phyloP scores from a whole-genome alignment of 2,329 filamentous ascomycete species.

The Huntiella omanensis region DNA sequence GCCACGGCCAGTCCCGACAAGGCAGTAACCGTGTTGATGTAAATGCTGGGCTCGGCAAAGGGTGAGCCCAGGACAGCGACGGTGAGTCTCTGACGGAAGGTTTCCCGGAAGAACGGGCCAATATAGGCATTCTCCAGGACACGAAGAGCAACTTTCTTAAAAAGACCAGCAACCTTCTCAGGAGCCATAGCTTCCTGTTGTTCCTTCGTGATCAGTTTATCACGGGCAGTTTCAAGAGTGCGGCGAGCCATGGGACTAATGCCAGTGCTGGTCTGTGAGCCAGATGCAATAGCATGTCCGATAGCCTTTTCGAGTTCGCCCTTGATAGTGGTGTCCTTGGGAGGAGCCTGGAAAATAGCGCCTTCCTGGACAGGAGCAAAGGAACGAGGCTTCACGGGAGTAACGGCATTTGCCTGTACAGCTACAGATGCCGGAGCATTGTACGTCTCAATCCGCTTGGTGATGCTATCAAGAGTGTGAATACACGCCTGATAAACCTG shows the following conservation, averaged over 20 bases:
- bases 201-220: constrained; percentile 30
- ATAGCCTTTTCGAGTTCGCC: constrained; percentile 28
- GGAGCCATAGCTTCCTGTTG: constrained; percentile 34
- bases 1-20: constrained; percentile 50
- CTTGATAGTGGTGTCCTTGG: constrained; percentile 21
- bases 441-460: constrained; percentile 40
- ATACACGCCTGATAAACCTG: constrained; percentile 57
- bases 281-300: constrained; percentile 24
- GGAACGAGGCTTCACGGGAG: constrained; percentile 17
- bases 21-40: constrained; percentile 53
- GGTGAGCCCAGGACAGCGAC: constrained; percentile 56
- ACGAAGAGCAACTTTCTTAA: constrained; percentile 27
- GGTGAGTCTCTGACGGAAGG: constrained; percentile 44
- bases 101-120: constrained; percentile 51
- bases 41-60: constrained; percentile 47
- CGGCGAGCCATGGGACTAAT: constrained; percentile 33
- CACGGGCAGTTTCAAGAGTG: constrained; percentile 27
- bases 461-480: constrained; percentile 47
- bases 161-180: constrained; percentile 28
- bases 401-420: constrained; percentile 10
- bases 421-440: constrained; percentile 23
- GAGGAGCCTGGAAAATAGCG: constrained; percentile 24
- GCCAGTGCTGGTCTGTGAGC: constrained; percentile 27
- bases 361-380: constrained; percentile 26
- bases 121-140: constrained; percentile 31